A percentile compares a stretch with the other conserved stretches of the same genome.
Conservation (phyloP, 495 filamentous ascomycete species). For the Viridothelium virens region DNA sequence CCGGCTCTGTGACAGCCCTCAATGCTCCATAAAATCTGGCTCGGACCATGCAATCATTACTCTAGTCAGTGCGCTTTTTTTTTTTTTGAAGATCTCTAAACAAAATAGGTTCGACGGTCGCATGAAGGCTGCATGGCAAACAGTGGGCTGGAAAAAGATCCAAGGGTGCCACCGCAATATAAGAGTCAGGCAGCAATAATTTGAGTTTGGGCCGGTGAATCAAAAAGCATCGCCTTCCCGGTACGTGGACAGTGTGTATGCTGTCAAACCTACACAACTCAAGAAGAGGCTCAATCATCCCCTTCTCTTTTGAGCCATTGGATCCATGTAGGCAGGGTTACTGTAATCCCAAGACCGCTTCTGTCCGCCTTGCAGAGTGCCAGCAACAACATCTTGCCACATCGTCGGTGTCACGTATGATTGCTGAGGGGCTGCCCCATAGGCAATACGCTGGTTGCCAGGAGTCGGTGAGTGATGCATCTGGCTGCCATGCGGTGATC, state of each 20-base stretch:
- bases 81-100: too few relatives aligned
- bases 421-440: constrained; percentile 17
- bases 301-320: constrained; percentile 13
- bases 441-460: constrained; percentile 20
- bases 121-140: too few relatives aligned
- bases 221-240: background rate
- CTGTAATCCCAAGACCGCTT: constrained; percentile 65
- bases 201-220: background rate
- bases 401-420: constrained; percentile 71
- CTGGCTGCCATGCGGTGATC: constrained; percentile 2
- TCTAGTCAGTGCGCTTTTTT: too few relatives aligned
- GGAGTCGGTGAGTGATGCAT: constrained; percentile 14
- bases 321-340: constrained; percentile 23
- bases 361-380: constrained; percentile 69
- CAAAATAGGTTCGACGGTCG: too few relatives aligned
- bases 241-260: too few relatives aligned
- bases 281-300: background rate
- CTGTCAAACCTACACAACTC: too few relatives aligned
- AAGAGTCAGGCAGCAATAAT: background rate
- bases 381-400: constrained; percentile 94
- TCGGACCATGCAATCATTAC: too few relatives aligned
- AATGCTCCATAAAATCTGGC: too few relatives aligned
- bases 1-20: too few relatives aligned
- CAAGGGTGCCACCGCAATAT: too few relatives aligned
- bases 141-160: too few relatives aligned